Evolutionary conservation across 1,284 basidiomycete species (phyloP).

Genomic region (Coniferiporia weirii): DNA sequence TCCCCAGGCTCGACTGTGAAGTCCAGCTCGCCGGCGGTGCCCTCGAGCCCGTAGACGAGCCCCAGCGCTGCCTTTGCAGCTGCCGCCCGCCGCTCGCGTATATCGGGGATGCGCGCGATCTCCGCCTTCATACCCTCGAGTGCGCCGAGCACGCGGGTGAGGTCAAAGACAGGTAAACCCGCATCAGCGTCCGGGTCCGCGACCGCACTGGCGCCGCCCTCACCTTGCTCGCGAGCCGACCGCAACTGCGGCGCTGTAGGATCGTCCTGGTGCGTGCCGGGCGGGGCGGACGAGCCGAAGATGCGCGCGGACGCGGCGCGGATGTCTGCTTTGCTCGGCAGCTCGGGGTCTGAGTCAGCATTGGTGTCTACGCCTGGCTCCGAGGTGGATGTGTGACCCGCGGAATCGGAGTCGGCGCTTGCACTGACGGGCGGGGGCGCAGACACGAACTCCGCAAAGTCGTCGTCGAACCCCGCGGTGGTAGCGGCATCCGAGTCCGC

Average conservation of each 20-base stretch:
- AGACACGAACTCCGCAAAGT: slow-evolving; percentile 69
- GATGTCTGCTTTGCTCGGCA: slow-evolving; percentile 51
- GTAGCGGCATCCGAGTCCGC: slow-evolving; percentile 14
- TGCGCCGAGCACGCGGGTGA: slow-evolving; percentile 54
- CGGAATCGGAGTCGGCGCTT: not conserved
- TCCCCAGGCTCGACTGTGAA: not conserved
- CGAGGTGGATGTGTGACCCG: slow-evolving; percentile 22
- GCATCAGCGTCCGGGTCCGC: slow-evolving; percentile 23
- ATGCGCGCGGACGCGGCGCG: slow-evolving; percentile 47
- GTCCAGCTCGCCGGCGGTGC: slow-evolving; percentile 1
- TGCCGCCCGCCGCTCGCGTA: slow-evolving; percentile 55
- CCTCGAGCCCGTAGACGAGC: slow-evolving; percentile 62
- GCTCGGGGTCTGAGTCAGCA: slow-evolving; percentile 33
- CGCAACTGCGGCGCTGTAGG: slow-evolving; percentile 10
- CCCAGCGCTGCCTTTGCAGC: slow-evolving; percentile 71
- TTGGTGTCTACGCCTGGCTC: slow-evolving; percentile 24
- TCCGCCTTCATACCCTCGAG: slow-evolving; percentile 69
- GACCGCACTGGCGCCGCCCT: slow-evolving; percentile 22
- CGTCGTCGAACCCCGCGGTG: slow-evolving; percentile 60
- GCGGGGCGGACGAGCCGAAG: slow-evolving; percentile 37
- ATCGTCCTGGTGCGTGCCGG: slow-evolving; percentile 5
- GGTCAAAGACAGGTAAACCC: slow-evolving; percentile 50
- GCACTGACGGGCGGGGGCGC: slow-evolving; percentile 33
- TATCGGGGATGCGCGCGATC: slow-evolving; percentile 60
- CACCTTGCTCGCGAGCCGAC: slow-evolving; percentile 17